Evolutionary conservation across 306 rosid genomes (phyloP).

Genomic region (Rosa chinensis): DNA sequence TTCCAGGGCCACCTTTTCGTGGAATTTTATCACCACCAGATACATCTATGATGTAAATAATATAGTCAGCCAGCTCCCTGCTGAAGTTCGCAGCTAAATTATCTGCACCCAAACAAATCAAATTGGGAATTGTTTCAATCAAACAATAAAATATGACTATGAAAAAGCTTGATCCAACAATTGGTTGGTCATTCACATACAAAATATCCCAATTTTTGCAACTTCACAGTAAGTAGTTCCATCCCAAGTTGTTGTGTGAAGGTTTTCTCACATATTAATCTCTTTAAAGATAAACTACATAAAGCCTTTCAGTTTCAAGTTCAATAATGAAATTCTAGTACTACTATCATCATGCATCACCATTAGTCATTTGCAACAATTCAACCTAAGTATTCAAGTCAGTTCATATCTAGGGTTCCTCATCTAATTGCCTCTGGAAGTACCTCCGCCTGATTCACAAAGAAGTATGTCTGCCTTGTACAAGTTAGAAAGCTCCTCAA

Average conservation of each 20-base stretch:
- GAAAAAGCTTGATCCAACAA: constrained; percentile 3
- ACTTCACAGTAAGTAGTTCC: neutral
- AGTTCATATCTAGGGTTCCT: neutral
- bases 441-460: constrained; percentile 99
- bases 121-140: constrained; percentile 11
- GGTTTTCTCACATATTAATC: neutral
- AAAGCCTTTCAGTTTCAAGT: neutral
- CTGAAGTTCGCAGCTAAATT: constrained; percentile 98
- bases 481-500: constrained; percentile 87
- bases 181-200: neutral
- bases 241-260: neutral
- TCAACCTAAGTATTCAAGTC: neutral
- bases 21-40: constrained; percentile 98
- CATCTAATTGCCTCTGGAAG: constrained; percentile 6
- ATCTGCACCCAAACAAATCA: constrained; percentile 57
- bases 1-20: constrained; percentile 98
- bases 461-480: constrained; percentile 81
- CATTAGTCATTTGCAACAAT: neutral
- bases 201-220: neutral
- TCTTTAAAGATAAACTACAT: neutral
- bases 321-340: neutral
- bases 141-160: neutral
- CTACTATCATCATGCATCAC: neutral
- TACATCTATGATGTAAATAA: constrained; percentile 93
- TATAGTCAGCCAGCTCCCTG: constrained; percentile 96